phyloP scores from a whole-genome alignment of 345 rosid genomes.

The Gossypioides kirkii region DNA sequence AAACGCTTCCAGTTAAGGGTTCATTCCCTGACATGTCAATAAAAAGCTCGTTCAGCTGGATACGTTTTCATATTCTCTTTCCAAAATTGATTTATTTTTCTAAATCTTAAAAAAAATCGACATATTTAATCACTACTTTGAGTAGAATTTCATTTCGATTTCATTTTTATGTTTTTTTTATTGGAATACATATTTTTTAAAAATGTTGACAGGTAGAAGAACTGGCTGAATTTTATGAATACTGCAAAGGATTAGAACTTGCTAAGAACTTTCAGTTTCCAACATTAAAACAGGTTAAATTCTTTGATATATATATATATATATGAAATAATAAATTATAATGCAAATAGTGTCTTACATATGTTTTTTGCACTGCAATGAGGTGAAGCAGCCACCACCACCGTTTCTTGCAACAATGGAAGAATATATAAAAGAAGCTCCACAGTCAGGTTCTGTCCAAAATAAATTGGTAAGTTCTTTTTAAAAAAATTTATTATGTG shows the following conservation, averaged over 20 bases:
- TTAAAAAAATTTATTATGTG: not conserved
- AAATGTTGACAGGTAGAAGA: slow-evolving; percentile 49
- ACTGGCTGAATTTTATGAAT: slow-evolving; percentile 83
- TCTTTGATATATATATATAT: too few species aligned
- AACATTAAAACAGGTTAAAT: too few species aligned
- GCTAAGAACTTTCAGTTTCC: slow-evolving; percentile 97
- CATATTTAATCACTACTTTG: not conserved
- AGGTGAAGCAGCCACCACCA: not conserved
- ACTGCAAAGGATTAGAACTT: slow-evolving; percentile 83
- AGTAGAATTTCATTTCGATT: not conserved
- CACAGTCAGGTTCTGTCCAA: not conserved
- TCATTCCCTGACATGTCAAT: too few species aligned
- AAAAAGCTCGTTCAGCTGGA: too few species aligned
- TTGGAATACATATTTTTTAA: not conserved
- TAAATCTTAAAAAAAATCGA: too few species aligned
- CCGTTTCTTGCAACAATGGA: not conserved
- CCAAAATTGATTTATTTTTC: too few species aligned
- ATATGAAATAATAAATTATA: not conserved
- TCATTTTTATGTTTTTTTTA: not conserved
- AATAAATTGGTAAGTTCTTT: not conserved
- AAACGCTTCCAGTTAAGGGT: too few species aligned
- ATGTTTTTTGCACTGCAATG: not conserved
- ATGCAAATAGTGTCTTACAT: not conserved
- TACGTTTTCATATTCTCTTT: too few species aligned
- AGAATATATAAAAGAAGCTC: not conserved